A percentile compares a stretch with the other conserved stretches of the same genome.
Evolutionary conservation across 1,284 basidiomycete species (phyloP).

Genomic region (Leccinum subrobustum): DNA sequence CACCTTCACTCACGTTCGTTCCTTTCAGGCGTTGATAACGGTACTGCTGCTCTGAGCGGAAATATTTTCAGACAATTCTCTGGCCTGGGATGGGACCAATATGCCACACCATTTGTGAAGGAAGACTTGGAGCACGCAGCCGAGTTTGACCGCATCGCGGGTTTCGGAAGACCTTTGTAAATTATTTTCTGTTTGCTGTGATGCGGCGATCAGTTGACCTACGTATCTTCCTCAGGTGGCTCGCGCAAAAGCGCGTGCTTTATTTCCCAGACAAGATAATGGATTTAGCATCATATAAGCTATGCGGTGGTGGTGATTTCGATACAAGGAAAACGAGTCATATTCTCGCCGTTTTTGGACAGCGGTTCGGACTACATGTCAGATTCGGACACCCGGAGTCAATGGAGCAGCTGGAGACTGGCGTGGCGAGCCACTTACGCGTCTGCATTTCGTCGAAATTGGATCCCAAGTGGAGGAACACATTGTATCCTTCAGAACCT

Average conservation of each 20-base stretch:
- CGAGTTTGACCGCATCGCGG: neutral
- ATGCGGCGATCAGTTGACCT: neutral
- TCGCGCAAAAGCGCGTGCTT: neutral
- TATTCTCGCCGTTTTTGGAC: neutral
- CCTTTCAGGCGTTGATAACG: neutral
- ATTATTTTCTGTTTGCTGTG: neutral
- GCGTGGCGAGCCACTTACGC: neutral
- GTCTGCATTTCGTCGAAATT: neutral
- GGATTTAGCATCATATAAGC: neutral
- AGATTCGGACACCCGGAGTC: neutral
- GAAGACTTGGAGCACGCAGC: neutral
- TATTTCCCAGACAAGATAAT: neutral
- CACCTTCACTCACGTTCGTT: neutral
- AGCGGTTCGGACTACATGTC: neutral
- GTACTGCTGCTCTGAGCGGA: neutral
- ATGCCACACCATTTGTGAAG: neutral
- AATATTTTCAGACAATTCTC: slow-evolving; percentile 9
- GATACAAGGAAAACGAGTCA: neutral
- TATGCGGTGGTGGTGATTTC: neutral
- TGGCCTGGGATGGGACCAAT: slow-evolving; percentile 11
- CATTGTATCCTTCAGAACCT: neutral
- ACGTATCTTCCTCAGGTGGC: neutral
- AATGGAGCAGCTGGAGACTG: neutral
- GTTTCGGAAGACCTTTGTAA: slow-evolving; percentile 3
- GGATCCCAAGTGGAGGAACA: neutral